A percentile compares a stretch with the other conserved stretches of the same genome.
phyloP scores from a whole-genome alignment of 306 rosid species.

The Biancaea sappan region DNA sequence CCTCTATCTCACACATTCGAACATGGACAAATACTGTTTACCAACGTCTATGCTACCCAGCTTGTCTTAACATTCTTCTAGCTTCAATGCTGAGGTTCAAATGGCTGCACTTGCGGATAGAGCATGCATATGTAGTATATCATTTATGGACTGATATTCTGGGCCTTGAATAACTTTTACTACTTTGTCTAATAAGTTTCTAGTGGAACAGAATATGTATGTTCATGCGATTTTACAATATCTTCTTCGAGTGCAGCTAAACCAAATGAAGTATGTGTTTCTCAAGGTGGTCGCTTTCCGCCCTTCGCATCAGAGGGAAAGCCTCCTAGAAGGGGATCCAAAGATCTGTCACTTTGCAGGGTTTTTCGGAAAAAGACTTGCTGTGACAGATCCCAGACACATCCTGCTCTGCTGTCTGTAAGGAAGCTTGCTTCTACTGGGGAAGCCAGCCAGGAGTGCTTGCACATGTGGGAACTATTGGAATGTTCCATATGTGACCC shows the following conservation, averaged over 20 bases:
- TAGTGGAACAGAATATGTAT: background rate
- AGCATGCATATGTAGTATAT: background rate
- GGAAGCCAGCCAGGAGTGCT: constrained; percentile 81
- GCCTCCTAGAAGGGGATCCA: constrained; percentile 77
- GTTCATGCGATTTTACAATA: background rate
- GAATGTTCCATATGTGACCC: constrained; percentile 96
- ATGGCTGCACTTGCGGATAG: constrained; percentile 1
- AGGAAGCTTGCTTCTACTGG: constrained; percentile 85
- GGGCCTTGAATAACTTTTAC: background rate
- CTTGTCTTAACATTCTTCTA: constrained; percentile 2
- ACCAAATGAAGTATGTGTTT: constrained; percentile 65
- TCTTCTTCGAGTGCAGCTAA: constrained; percentile 51
- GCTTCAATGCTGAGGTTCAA: background rate
- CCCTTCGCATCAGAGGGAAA: constrained; percentile 75
- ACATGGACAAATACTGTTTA: background rate
- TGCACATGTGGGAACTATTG: constrained; percentile 89
- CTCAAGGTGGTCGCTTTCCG: constrained; percentile 89
- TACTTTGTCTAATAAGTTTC: background rate
- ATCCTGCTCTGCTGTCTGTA: constrained; percentile 73
- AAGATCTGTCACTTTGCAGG: constrained; percentile 86
- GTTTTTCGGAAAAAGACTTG: constrained; percentile 83
- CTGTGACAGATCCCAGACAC: constrained; percentile 79
- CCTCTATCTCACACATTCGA: background rate
- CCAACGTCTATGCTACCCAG: background rate
- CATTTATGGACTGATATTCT: background rate